Conservation (phyloP, 2,329 filamentous ascomycete genomes). For the Venturia oleaginea region DNA sequence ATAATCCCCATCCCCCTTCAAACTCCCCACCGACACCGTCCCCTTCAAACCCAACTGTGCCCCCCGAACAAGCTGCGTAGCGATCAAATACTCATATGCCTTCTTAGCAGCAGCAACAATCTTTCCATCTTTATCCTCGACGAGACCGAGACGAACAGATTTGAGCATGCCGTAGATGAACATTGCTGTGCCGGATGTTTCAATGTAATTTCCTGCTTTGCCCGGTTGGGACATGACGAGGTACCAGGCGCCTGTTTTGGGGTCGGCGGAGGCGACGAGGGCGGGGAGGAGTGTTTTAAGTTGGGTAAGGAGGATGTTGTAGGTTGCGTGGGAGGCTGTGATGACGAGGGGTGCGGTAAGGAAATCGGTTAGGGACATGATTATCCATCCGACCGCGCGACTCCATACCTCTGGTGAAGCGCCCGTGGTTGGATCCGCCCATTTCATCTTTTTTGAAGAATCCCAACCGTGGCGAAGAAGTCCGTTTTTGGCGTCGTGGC, state of each 20-base stretch:
- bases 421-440: constrained; percentile 44
- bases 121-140: constrained; percentile 22
- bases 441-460: constrained; percentile 36
- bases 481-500: constrained; percentile 28
- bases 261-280: constrained; percentile 32
- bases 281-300: constrained; percentile 31
- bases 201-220: constrained; percentile 47
- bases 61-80: constrained; percentile 18
- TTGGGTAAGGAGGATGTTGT: constrained; percentile 18
- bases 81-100: constrained; percentile 26
- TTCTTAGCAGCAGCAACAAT: constrained; percentile 23
- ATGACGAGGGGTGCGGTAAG: constrained; percentile 29
- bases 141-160: constrained; percentile 33
- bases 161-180: constrained; percentile 46
- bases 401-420: constrained; percentile 47
- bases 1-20: background rate
- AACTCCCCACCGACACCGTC: constrained; percentile 23
- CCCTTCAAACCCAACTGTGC: constrained; percentile 23
- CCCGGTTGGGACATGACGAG: constrained; percentile 44
- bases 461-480: constrained; percentile 49
- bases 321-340: constrained; percentile 16
- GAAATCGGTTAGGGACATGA: constrained; percentile 42
- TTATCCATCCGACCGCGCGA: constrained; percentile 45
- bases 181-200: constrained; percentile 50
- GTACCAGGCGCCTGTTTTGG: constrained; percentile 44